Evolutionary conservation across 768 basidiomycete species (phyloP).

Genomic region (Chalciporus piperatus): DNA sequence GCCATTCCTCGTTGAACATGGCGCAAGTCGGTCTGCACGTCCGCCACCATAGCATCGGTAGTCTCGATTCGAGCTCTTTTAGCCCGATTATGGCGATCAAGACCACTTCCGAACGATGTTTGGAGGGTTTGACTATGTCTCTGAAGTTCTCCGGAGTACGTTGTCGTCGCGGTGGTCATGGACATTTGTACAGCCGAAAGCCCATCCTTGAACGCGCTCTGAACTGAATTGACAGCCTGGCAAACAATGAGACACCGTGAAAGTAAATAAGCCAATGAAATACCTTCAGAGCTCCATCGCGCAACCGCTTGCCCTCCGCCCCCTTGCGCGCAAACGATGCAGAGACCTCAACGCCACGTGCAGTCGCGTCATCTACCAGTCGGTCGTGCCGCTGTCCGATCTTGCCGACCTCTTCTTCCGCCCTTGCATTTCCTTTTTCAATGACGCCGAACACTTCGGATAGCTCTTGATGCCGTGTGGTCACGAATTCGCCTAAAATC

Average conservation of each 20-base stretch:
- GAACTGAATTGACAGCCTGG: conserved; percentile 43
- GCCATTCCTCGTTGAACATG: conserved; percentile 48
- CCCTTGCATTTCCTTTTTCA: conserved; percentile 53
- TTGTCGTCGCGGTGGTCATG: conserved; percentile 44
- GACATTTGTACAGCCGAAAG: conserved; percentile 44
- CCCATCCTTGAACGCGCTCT: conserved; percentile 39
- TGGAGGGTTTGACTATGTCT: conserved; percentile 45
- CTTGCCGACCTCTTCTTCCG: conserved; percentile 46
- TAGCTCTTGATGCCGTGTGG: conserved; percentile 64
- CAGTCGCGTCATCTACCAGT: conserved; percentile 40
- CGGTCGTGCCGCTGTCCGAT: conserved; percentile 50
- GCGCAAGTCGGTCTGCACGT: conserved; percentile 52
- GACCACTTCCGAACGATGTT: conserved; percentile 48
- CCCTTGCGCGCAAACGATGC: conserved; percentile 43
- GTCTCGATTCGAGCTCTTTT: conserved; percentile 70
- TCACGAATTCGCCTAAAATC: conserved; percentile 67
- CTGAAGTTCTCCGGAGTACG: conserved; percentile 53
- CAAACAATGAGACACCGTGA: conserved; percentile 11
- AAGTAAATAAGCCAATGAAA: neutral
- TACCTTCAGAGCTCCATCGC: conserved; percentile 63
- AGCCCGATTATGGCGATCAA: conserved; percentile 57
- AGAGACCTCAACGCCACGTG: conserved; percentile 41
- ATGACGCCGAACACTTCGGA: conserved; percentile 54
- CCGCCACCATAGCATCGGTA: conserved; percentile 45
- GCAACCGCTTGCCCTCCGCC: conserved; percentile 50